Evolutionary conservation across 495 filamentous ascomycete species (phyloP).

Genomic region (Hyaloscypha finlandica): DNA sequence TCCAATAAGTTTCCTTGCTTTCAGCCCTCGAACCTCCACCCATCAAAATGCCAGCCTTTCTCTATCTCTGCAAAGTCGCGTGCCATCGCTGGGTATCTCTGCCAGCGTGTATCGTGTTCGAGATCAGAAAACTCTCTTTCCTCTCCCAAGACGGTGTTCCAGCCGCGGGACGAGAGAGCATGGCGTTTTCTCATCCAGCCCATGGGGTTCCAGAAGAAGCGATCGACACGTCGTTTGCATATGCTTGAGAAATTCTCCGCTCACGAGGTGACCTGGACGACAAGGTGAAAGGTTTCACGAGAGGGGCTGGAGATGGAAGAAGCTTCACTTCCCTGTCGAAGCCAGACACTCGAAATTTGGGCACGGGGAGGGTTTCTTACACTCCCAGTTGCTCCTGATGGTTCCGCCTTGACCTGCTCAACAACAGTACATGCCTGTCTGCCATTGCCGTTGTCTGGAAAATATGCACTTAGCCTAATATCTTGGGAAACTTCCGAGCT

Average conservation of each 20-base stretch:
- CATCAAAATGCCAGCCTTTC: constrained; percentile 1
- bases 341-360: not conserved
- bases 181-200: constrained; percentile 19
- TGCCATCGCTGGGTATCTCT: constrained; percentile 1
- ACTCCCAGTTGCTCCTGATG: too few relatives aligned
- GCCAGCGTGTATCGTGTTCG: not conserved
- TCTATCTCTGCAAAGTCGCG: constrained; percentile 11
- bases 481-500: not conserved
- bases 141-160: constrained; percentile 30
- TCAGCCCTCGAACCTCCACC: not conserved
- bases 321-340: not conserved
- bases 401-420: too few relatives aligned
- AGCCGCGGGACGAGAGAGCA: not conserved
- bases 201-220: not conserved
- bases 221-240: not conserved
- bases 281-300: not conserved
- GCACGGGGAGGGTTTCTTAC: too few relatives aligned
- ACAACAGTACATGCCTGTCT: too few relatives aligned
- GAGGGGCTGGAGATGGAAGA: not conserved
- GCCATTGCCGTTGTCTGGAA: not conserved
- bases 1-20: not conserved
- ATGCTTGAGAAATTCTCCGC: not conserved
- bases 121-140: constrained; percentile 40
- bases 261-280: not conserved
- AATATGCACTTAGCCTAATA: not conserved